Evolutionary conservation across 169 alveolate species (phyloP).

Genomic region (Babesia sp.): DNA sequence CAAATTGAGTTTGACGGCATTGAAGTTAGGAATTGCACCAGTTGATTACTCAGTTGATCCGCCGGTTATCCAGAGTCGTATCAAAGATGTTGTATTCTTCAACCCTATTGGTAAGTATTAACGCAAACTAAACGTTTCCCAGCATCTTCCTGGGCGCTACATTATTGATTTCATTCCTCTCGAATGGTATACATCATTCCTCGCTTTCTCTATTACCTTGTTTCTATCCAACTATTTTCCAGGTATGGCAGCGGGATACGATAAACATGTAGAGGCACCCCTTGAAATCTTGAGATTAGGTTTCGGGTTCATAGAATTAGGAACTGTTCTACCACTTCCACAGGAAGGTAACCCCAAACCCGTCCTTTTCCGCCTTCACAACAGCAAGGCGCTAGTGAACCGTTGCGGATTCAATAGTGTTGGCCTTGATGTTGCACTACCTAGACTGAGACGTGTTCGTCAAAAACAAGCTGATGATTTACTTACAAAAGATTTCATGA

Average conservation of each 20-base stretch:
- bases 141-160: too few relatives aligned
- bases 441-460: conserved; percentile 67
- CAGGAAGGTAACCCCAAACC: conserved; percentile 85
- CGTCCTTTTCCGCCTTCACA: conserved; percentile 75
- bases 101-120: conserved; percentile 56
- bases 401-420: conserved; percentile 83
- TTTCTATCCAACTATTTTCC: not conserved
- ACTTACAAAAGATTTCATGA: conserved; percentile 70
- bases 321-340: conserved; percentile 82
- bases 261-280: conserved; percentile 82
- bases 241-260: conserved; percentile 89
- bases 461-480: conserved; percentile 72
- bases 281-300: conserved; percentile 77
- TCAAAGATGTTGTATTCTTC: conserved; percentile 35
- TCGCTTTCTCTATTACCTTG: too few relatives aligned
- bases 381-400: conserved; percentile 77
- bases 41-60: conserved; percentile 71
- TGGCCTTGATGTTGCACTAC: conserved; percentile 76
- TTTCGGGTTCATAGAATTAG: conserved; percentile 85
- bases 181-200: too few relatives aligned
- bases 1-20: conserved; percentile 61
- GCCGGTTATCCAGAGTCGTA: conserved; percentile 53
- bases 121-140: too few relatives aligned
- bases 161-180: too few relatives aligned
- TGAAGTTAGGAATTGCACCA: conserved; percentile 71